These are phyloP conservation scores for Stromatinia cepivora DNA, from an alignment of 2,329 filamentous ascomycete species.

Conservation along the genomic window DNA sequence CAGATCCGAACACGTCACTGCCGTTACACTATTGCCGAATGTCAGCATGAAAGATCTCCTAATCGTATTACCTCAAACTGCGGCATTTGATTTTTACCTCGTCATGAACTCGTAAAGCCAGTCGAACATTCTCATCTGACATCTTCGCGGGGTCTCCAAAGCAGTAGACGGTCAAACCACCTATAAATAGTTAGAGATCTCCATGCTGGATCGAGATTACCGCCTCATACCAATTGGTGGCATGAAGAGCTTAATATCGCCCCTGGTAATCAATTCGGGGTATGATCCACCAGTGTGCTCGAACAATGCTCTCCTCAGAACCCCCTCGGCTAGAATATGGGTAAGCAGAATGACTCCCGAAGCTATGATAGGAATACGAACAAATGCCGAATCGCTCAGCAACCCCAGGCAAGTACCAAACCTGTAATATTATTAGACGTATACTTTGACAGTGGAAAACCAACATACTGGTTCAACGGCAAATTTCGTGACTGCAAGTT, in stretches of 20 bases:
- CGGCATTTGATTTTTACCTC: constrained; percentile 41
- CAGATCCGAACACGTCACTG: constrained; percentile 94
- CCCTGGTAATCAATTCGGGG: constrained; percentile 91
- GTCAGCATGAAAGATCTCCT: constrained; percentile 31
- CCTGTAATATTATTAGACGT: constrained; percentile 41
- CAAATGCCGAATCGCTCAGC: constrained; percentile 87
- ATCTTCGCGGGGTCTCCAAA: constrained; percentile 95
- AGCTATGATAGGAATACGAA: constrained; percentile 23
- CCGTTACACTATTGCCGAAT: constrained; percentile 70
- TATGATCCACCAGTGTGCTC: constrained; percentile 96
- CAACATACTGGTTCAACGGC: constrained; percentile 82
- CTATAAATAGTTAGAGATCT: constrained; percentile 28
- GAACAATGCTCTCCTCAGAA: constrained; percentile 81
- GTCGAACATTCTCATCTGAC: constrained; percentile 76
- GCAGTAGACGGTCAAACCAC: constrained; percentile 89
- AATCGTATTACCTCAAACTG: constrained; percentile 17
- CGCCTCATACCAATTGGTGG: constrained; percentile 86
- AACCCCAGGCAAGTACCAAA: constrained; percentile 83
- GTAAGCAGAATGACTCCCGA: constrained; percentile 51
- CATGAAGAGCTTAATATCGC: constrained; percentile 92
- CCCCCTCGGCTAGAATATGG: constrained; percentile 83
- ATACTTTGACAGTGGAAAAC: constrained; percentile 71
- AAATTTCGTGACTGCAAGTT: constrained; percentile 92
- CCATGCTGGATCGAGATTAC: constrained; percentile 55
- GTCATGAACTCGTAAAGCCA: constrained; percentile 83